Conservation (phyloP, 192 early-diverging fungal genomes). For the Coemansia sp. region DNA sequence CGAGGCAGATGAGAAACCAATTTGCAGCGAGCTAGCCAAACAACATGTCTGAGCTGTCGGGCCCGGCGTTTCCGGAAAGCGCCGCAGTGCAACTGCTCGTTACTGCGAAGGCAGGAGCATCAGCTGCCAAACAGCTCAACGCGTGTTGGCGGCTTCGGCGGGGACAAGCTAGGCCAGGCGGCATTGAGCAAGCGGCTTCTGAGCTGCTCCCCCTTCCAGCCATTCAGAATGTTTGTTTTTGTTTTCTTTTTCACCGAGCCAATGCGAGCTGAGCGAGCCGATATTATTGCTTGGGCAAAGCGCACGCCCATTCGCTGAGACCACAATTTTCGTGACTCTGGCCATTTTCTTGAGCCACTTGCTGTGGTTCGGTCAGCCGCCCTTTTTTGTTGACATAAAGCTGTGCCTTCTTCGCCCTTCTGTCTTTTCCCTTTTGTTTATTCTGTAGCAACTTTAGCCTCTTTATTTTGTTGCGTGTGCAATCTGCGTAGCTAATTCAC, state of each 20-base stretch:
- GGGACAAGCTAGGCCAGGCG: slow-evolving; percentile 1
- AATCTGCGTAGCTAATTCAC: slow-evolving; percentile 11
- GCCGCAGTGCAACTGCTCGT: not conserved
- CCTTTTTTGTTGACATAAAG: slow-evolving; percentile 38
- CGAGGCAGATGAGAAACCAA: not conserved
- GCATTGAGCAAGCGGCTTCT: not conserved
- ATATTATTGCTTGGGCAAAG: not conserved
- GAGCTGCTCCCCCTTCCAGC: slow-evolving; percentile 11
- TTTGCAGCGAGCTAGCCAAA: not conserved
- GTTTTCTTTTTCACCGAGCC: slow-evolving; percentile 16
- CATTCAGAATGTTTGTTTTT: slow-evolving; percentile 28
- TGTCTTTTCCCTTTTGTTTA: slow-evolving; percentile 3
- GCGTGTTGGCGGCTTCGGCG: not conserved
- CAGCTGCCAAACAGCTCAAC: not conserved
- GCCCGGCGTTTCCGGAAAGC: not conserved
- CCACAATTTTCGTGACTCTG: slow-evolving; percentile 14
- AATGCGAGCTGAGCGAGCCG: slow-evolving; percentile 11
- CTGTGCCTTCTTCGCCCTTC: slow-evolving; percentile 1
- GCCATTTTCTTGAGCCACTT: slow-evolving; percentile 7
- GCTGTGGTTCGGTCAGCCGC: slow-evolving; percentile 5
- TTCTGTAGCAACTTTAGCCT: not conserved
- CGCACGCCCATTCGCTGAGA: slow-evolving; percentile 7
- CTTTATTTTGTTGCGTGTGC: slow-evolving; percentile 11
- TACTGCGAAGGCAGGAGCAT: not conserved
- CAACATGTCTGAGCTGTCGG: not conserved